Base-by-base conservation (phyloP, 2,329 filamentous ascomycete genomes). In the Ceratocystis colombiana region DNA sequence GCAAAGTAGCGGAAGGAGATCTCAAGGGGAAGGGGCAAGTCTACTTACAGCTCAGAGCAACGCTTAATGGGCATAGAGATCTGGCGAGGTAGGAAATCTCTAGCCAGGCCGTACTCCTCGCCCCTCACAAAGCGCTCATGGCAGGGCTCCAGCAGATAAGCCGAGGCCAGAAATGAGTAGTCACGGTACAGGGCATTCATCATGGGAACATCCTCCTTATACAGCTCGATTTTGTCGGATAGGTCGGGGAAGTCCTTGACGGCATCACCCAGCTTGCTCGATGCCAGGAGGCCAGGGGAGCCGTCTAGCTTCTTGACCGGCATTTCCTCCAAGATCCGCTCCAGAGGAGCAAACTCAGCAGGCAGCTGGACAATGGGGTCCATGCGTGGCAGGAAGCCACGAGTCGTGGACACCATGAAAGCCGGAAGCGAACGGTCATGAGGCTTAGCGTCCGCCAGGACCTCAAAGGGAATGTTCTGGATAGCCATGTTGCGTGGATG, bases 121-220 rank as follows among this genome's bases (percentile, higher is more conserved):
- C 87, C 88, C 75, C 83, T 86, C 68, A 87, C 71, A 72, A 85
- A 86, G 48, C 82, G 82, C 77, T 90, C 82, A 76, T 94, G 92
- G 75, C 92, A 96, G 10, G 92, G 92, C 79, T 96, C 92, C 37
- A 96, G 84, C 37, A 96, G 80, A 74, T 96, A 96, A 0, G 90
- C 89, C 28, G 89, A 95, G 4, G 91, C 88, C 37, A 96, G 78
- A 79, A 96, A 96, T 15, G 88, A 89, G 75, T 96, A 96, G 77
- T 96, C 92, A 22, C 92, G 83, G 75, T 96, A 96, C 61, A 95
- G 78, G 44, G 91, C 91, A 72, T 92, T 94, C 79, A 95, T 85
- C 68, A 90, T 77, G 17, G 88, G 87, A 48, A 93, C 80, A 76
- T 96, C 87, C 68, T 86, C 78, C 71, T 82, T 80, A 71, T 88